phyloP scores from a whole-genome alignment of 805 yeast species.

The Gaillardinia entomophila region DNA sequence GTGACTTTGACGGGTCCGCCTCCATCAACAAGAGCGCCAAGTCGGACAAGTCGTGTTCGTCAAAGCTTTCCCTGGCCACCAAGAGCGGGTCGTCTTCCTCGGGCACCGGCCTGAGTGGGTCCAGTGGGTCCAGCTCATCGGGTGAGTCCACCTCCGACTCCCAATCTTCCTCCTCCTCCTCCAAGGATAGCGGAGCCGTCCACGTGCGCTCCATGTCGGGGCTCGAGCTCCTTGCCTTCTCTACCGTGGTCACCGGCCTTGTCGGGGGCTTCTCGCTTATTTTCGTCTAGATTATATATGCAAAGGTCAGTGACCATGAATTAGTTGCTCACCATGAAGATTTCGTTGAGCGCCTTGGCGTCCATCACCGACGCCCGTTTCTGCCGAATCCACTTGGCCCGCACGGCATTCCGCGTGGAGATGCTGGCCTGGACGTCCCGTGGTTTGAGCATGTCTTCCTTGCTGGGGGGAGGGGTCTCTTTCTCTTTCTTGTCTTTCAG shows the following conservation, averaged over 20 bases:
- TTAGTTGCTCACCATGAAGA: conserved; percentile 72
- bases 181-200: conserved; percentile 12
- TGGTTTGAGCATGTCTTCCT: conserved; percentile 22
- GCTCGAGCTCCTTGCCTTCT: conserved; percentile 27
- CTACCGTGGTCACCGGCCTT: conserved; percentile 30
- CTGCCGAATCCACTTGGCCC: conserved; percentile 85
- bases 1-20: conserved; percentile 58
- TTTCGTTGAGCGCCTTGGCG: conserved; percentile 81
- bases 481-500: conserved; percentile 30
- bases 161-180: conserved; percentile 12
- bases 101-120: conserved; percentile 22
- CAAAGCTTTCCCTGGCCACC: conserved; percentile 14
- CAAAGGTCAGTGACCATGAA: conserved; percentile 2
- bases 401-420: conserved; percentile 45
- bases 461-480: conserved; percentile 15
- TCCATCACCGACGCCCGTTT: conserved; percentile 91
- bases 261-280: conserved; percentile 41
- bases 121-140: conserved; percentile 20
- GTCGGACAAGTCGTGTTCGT: conserved; percentile 25
- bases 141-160: conserved; percentile 20
- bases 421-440: conserved; percentile 43
- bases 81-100: conserved; percentile 14
- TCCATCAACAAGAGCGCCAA: conserved; percentile 25
- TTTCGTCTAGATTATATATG: conserved; percentile 14
- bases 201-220: conserved; percentile 20